A percentile compares a stretch with the other conserved stretches of the same genome.
phyloP scores from a whole-genome alignment of 1,284 basidiomycete species.

The Phenoliferia sp. region DNA sequence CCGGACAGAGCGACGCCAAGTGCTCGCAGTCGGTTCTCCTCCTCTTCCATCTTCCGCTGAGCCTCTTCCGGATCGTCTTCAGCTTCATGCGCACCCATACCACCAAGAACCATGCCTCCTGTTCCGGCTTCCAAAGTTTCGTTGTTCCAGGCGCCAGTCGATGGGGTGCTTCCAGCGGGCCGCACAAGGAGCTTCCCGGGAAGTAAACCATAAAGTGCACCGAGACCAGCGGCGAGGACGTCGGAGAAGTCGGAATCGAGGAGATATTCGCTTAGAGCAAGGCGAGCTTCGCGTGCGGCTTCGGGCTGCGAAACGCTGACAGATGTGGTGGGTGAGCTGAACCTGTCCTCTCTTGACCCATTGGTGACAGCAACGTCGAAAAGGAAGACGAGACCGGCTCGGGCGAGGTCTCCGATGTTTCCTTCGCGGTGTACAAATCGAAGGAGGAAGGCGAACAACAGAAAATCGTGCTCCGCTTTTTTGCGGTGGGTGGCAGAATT shows the following conservation, averaged over 20 bases:
- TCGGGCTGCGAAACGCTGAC: neutral
- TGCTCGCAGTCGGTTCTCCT: slow-evolving; percentile 53
- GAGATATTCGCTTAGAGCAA: slow-evolving; percentile 86
- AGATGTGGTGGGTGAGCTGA: too few relatives aligned
- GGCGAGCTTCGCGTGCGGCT: slow-evolving; percentile 67
- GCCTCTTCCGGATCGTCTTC: slow-evolving; percentile 49
- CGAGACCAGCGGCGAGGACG: slow-evolving; percentile 86
- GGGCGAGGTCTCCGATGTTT: slow-evolving; percentile 85
- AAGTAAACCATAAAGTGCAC: slow-evolving; percentile 86
- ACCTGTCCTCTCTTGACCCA: too few relatives aligned
- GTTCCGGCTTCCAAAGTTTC: slow-evolving; percentile 45
- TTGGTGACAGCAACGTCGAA: slow-evolving; percentile 94
- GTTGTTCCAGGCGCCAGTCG: slow-evolving; percentile 44
- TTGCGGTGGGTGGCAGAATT: slow-evolving; percentile 41
- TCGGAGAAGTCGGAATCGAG: slow-evolving; percentile 94
- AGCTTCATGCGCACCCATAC: slow-evolving; percentile 47
- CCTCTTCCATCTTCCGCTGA: slow-evolving; percentile 52
- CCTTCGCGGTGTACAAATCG: slow-evolving; percentile 94
- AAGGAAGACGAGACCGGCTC: slow-evolving; percentile 83
- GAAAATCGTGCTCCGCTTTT: slow-evolving; percentile 86
- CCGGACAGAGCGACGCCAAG: slow-evolving; percentile 70
- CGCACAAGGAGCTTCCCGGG: slow-evolving; percentile 68
- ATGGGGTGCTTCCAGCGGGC: slow-evolving; percentile 1
- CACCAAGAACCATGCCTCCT: slow-evolving; percentile 62
- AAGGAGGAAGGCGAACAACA: slow-evolving; percentile 90